Percentiles rank a stretch among this genome's conserved stretches.
Conservation (phyloP, 2,329 filamentous ascomycete genomes). For the Penicillium sp. region DNA sequence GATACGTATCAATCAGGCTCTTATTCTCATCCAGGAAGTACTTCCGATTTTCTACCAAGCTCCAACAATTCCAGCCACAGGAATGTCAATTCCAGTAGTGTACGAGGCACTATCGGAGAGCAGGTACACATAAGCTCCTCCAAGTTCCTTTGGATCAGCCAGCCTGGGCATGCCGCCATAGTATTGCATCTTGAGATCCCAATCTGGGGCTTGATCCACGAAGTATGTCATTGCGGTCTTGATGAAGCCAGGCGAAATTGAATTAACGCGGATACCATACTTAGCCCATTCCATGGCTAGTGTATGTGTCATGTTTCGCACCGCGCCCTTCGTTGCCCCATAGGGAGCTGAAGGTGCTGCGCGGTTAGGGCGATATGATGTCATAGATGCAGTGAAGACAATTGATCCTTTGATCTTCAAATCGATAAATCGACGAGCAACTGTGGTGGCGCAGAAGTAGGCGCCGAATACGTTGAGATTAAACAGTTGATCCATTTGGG, state of each 20-base stretch:
- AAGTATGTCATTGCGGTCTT: constrained; percentile 54
- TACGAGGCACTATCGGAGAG: constrained; percentile 52
- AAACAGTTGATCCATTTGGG: constrained; percentile 48
- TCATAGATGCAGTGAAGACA: constrained; percentile 55
- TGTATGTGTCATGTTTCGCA: constrained; percentile 37
- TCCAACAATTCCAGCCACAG: constrained; percentile 31
- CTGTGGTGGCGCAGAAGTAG: constrained; percentile 38
- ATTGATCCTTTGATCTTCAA: constrained; percentile 44
- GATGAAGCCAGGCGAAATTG: constrained; percentile 52
- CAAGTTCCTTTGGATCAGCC: constrained; percentile 58
- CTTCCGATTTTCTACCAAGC: neutral
- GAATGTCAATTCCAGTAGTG: constrained; percentile 44
- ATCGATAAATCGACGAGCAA: constrained; percentile 44
- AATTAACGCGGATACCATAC: constrained; percentile 47
- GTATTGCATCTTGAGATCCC: constrained; percentile 61
- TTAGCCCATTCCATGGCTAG: constrained; percentile 55
- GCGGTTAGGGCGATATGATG: constrained; percentile 54
- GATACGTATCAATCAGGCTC: no score
- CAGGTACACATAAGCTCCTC: constrained; percentile 61
- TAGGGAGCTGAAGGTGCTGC: constrained; percentile 56
- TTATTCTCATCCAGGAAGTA: no score
- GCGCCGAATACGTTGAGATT: constrained; percentile 49
- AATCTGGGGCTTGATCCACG: constrained; percentile 58
- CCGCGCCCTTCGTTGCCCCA: constrained; percentile 51
- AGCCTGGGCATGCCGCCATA: constrained; percentile 61